phyloP scores from a whole-genome alignment of 768 basidiomycete species.

The Russula foetens region DNA sequence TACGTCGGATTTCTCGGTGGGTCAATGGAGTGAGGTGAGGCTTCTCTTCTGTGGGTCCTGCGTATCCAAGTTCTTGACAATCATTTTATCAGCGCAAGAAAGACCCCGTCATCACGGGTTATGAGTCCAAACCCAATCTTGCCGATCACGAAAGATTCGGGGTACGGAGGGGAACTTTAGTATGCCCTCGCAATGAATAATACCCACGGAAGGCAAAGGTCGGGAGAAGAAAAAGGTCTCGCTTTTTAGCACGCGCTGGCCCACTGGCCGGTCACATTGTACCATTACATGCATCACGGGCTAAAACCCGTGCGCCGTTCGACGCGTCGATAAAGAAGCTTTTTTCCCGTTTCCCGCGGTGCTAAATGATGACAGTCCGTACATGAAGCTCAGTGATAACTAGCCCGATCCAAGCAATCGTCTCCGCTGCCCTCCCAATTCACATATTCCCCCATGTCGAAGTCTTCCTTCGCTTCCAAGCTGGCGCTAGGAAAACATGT shows the following conservation, averaged over 20 bases:
- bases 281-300: not conserved
- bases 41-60: not conserved
- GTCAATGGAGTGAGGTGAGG: conserved; percentile 70
- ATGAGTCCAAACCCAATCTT: conserved; percentile 80
- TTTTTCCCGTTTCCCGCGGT: not conserved
- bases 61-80: not conserved
- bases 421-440: too few species aligned
- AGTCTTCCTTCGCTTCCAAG: too few species aligned
- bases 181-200: conserved; percentile 32
- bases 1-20: conserved; percentile 84
- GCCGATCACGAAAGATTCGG: conserved; percentile 85
- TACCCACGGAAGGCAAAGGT: too few species aligned
- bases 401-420: too few species aligned
- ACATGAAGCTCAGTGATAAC: too few species aligned
- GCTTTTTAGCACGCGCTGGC: not conserved
- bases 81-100: conserved; percentile 50
- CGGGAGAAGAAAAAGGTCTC: not conserved
- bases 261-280: not conserved
- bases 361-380: not conserved
- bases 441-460: too few species aligned
- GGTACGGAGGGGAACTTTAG: conserved; percentile 61
- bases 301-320: not conserved
- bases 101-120: conserved; percentile 76
- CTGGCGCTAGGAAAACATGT: too few species aligned
- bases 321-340: too few species aligned